These are phyloP conservation scores for Oxalis stricta DNA, from an alignment of 441 rosid species.

Conservation along the genomic window DNA sequence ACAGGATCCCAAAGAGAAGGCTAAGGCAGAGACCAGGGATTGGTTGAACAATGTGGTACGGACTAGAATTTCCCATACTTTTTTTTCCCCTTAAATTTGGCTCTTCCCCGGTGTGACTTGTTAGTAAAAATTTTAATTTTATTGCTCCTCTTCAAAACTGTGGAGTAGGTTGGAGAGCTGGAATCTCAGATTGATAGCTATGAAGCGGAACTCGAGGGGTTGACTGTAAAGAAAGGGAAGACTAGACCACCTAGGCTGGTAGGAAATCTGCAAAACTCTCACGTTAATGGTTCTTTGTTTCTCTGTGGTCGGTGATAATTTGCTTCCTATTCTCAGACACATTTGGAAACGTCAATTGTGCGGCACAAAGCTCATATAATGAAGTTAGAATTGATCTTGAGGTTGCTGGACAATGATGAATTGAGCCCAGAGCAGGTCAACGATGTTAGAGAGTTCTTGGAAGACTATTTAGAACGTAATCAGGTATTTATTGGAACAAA, in stretches of 20 bases:
- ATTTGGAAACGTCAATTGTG: constrained; percentile 81
- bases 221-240: constrained; percentile 97
- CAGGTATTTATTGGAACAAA: constrained; percentile 44
- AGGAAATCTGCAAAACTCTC: constrained; percentile 12
- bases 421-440: constrained; percentile 97
- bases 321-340: constrained; percentile 38
- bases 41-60: constrained; percentile 97
- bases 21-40: constrained; percentile 96
- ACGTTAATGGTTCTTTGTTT: constrained; percentile 5
- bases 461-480: constrained; percentile 94
- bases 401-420: constrained; percentile 95
- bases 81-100: neutral
- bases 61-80: constrained; percentile 6
- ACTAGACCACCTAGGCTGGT: constrained; percentile 95
- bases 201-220: constrained; percentile 98
- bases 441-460: constrained; percentile 89
- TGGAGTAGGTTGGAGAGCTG: constrained; percentile 79
- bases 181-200: constrained; percentile 93
- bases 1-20: constrained; percentile 98
- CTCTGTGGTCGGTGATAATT: constrained; percentile 4
- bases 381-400: constrained; percentile 87
- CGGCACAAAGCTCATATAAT: constrained; percentile 94
- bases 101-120: too few species aligned
- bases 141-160: too few species aligned
- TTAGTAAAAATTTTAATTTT: too few species aligned